Evolutionary conservation across 1,139 yeast species (phyloP), one percentile per base, ranked within the genome.

Genomic region (Pichia cactophila): DNA sequence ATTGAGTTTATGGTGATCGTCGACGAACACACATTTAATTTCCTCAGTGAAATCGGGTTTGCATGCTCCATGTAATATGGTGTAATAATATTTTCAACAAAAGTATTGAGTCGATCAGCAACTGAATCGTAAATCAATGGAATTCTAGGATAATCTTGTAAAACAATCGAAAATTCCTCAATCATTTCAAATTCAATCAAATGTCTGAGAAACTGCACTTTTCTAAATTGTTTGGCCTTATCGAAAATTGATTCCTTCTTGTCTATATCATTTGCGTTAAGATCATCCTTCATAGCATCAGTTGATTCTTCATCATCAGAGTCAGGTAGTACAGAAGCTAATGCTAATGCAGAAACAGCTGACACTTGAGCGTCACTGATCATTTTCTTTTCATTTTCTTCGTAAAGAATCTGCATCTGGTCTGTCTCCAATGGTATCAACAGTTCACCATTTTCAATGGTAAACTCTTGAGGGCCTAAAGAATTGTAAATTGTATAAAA

Each of bases 261-360:
- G 2, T 54, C 45, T 43, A 57, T 39, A 45, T 56, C 51, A 10
- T 9, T 20, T 31, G 52, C 50, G n/a, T 55, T 50, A 17, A 47
- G 43, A 17, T 33, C n/a, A 12, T 37, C 42, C 3, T 14, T 33
- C n/a, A 12, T 5, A 4, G n/a, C 26, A n/a, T 26, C 28, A 20
- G n/a, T 17, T 16, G 43, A 42, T 26, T 55, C 60, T 7, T 58
- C 68, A 16, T 73, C 79, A 6, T 75, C 85, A 17, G 78, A 84
- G 26, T 83, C 95, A 46, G 81, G 83, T 6, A 75, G 73, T 44
- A 90, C 69, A 1, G 96, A 95, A 7, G 95, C 94, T 57, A 88
- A 65, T 0, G 97, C 94, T 48, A 90, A 69, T 0, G 96, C 95
- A n/a, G 41, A 38, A 5, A 14, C 23, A 54, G 85, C 86, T 0